Percentiles rank a stretch among this genome's conserved stretches.
phyloP scores from a whole-genome alignment of 768 basidiomycete species.

The Psilocybe azurescens region DNA sequence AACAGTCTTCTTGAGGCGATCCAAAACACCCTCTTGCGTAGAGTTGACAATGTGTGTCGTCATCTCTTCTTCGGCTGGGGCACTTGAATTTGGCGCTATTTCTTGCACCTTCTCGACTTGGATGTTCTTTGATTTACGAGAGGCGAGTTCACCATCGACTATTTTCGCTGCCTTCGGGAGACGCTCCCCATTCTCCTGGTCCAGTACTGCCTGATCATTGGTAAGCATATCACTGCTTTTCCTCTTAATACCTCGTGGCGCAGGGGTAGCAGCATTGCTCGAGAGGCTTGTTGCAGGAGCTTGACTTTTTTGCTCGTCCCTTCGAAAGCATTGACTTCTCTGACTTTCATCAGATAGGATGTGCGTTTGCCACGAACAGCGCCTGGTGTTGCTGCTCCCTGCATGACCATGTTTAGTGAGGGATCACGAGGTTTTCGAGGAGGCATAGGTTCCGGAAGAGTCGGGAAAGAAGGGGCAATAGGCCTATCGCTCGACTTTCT shows the following conservation, averaged over 20 bases:
- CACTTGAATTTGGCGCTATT: not conserved
- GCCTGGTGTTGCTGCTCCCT: slow-evolving; percentile 47
- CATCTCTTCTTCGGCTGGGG: slow-evolving; percentile 1
- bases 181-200: slow-evolving; percentile 45
- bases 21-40: slow-evolving; percentile 57
- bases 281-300: slow-evolving; percentile 16
- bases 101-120: slow-evolving; percentile 27
- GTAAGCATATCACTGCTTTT: slow-evolving; percentile 62
- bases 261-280: slow-evolving; percentile 1
- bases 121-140: slow-evolving; percentile 38
- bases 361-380: slow-evolving; percentile 65
- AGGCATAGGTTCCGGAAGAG: slow-evolving; percentile 71
- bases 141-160: slow-evolving; percentile 38
- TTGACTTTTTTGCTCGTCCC: slow-evolving; percentile 41
- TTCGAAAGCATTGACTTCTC: slow-evolving; percentile 75
- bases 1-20: slow-evolving; percentile 73
- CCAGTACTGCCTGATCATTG: slow-evolving; percentile 11
- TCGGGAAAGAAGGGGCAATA: slow-evolving; percentile 54
- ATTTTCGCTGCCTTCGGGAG: slow-evolving; percentile 56
- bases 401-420: slow-evolving; percentile 32
- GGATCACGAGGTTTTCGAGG: slow-evolving; percentile 65
- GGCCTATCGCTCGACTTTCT: slow-evolving; percentile 38
- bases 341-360: slow-evolving; percentile 81
- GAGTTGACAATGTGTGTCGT: not conserved
- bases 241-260: slow-evolving; percentile 52